Percentiles rank a stretch among this genome's conserved stretches.
phyloP scores from a whole-genome alignment of 257 asterid species.

The Solanum microdontum region DNA sequence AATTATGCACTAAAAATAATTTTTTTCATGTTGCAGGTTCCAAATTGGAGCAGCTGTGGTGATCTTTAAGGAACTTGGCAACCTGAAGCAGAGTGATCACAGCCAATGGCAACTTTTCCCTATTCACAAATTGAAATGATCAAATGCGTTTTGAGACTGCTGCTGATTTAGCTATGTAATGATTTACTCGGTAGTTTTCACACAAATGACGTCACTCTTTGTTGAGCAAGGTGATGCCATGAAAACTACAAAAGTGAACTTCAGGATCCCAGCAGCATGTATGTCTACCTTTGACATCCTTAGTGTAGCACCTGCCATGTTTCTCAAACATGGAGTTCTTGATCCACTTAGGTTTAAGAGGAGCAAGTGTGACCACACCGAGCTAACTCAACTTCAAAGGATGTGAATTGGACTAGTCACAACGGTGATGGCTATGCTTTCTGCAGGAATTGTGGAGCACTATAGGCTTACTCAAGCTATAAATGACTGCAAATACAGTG shows the following conservation, averaged over 20 bases:
- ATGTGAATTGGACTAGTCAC: background rate
- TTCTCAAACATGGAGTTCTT: slow-evolving; percentile 52
- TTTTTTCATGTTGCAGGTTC: slow-evolving; percentile 35
- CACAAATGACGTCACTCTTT: slow-evolving; percentile 90
- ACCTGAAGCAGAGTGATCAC: slow-evolving; percentile 22
- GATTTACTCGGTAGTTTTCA: slow-evolving; percentile 63
- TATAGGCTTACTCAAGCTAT: background rate
- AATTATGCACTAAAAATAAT: background rate
- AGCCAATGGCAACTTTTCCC: slow-evolving; percentile 74
- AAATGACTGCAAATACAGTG: background rate
- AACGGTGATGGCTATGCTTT: background rate
- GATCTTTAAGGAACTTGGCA: slow-evolving; percentile 39
- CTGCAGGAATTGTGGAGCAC: background rate
- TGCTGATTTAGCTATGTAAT: slow-evolving; percentile 63
- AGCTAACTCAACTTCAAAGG: background rate
- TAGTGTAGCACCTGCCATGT: slow-evolving; percentile 68
- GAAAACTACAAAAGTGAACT: slow-evolving; percentile 31
- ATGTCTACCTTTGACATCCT: slow-evolving; percentile 88
- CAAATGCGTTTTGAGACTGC: slow-evolving; percentile 43
- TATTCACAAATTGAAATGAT: slow-evolving; percentile 88
- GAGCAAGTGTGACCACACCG: background rate
- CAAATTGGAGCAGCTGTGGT: slow-evolving; percentile 66
- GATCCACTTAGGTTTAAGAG: slow-evolving; percentile 46
- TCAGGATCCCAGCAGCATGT: slow-evolving; percentile 78
- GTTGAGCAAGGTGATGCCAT: slow-evolving; percentile 47